Conservation (phyloP, 108 stramenopile genomes). For the Skeletonema costatum region DNA sequence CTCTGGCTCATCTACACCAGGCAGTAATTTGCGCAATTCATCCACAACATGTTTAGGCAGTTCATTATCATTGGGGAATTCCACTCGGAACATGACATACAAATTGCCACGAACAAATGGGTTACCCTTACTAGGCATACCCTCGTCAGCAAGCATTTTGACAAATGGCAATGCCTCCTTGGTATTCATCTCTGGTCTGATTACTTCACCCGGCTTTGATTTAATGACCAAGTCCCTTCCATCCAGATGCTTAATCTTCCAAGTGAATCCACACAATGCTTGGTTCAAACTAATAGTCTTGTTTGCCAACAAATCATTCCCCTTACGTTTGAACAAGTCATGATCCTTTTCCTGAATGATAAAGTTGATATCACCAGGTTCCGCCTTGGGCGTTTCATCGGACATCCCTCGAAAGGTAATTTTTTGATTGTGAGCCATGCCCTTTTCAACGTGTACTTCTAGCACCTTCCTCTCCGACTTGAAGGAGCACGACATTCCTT, state of each 20-base stretch:
- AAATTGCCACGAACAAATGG: constrained; percentile 94
- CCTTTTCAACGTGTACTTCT: constrained; percentile 94
- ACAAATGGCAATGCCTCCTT: constrained; percentile 82
- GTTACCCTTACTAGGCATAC: constrained; percentile 95
- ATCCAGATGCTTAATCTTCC: constrained; percentile 81
- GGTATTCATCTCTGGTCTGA: constrained; percentile 76
- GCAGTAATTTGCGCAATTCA: constrained; percentile 64
- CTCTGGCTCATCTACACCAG: constrained; percentile 69
- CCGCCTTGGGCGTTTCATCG: constrained; percentile 91
- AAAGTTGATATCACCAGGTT: constrained; percentile 96
- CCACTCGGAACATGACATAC: constrained; percentile 90
- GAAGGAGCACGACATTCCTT: constrained; percentile 64
- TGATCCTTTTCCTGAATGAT: constrained; percentile 96
- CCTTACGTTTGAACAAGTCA: constrained; percentile 91
- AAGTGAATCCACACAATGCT: constrained; percentile 90
- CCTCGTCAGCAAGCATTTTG: constrained; percentile 88
- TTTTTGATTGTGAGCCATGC: constrained; percentile 91
- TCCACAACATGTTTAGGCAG: constrained; percentile 59
- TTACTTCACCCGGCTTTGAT: constrained; percentile 76
- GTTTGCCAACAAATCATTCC: constrained; percentile 90
- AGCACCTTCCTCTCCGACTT: constrained; percentile 85
- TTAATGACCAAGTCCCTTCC: constrained; percentile 64
- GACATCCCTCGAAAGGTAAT: constrained; percentile 93
- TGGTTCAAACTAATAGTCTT: constrained; percentile 89
- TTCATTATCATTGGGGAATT: constrained; percentile 75